Evolutionary conservation across 331 rosid genomes (phyloP), one percentile per base, ranked within the genome.

Genomic region (Dryas integrifolia): DNA sequence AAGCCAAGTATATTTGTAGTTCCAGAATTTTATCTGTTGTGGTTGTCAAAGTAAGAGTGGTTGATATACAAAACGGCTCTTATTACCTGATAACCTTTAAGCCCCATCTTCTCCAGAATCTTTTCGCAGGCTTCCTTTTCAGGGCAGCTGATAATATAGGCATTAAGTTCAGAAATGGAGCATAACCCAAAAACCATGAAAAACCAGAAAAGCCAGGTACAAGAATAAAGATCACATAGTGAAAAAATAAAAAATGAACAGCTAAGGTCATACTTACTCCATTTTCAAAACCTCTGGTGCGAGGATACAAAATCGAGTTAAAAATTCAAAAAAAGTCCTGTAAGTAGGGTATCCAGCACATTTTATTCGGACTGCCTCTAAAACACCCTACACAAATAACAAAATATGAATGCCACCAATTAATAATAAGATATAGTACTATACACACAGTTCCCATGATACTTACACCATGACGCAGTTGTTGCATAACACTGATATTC

Each of bases 291-390:
- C 79, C 85, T 89, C 97, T 2, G 97, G 98, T 67, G 94, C 96
- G 77, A 93, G 88, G 73, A 88, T 66, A 60, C 83, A 69, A 40
- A 89, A 69, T 67, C 89, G 91, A 70, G 79, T 76, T 80, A 91
- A 70, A 81, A 93, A 91, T 56, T 87, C 95, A 9, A 18, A 60
- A 76, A 89, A 93, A 74, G 76, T 81, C 85, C 88, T 82, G 77
- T 87, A 89, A 66, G 97, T 87, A 68, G 98, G 98, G 80, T 83
- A 93, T 85, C 98, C 97, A 48, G 96, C 92, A 82, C 96, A 91
- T 82, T 91, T 93, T 72, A 93, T 91, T 85, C 91, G 80, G 74
- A 93, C 87, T 44, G 98, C 98, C 89, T 93, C 98, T 69, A 93
- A 82, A 85, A 93, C 97, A 84, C 98, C 98, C 98, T 89, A 79